Conservation (phyloP, 306 rosid species). For the Prunus campanulata region DNA sequence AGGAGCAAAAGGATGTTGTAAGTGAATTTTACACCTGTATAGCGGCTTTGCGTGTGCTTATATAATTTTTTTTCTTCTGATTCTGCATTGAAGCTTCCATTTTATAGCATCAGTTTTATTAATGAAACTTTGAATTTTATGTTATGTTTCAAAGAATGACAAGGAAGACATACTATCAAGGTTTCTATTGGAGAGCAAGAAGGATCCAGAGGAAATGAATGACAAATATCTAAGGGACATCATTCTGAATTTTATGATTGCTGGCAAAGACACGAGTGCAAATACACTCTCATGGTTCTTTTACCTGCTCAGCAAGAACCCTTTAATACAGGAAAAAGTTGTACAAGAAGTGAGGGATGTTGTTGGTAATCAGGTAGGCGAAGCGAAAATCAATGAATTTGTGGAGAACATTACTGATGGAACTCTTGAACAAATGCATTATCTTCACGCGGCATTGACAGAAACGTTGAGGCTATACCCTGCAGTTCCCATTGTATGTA, state of each 20-base stretch:
- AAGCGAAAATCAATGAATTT: conserved; percentile 39
- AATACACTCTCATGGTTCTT: conserved; percentile 77
- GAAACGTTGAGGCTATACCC: conserved; percentile 83
- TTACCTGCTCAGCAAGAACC: conserved; percentile 74
- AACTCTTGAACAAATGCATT: conserved; percentile 67
- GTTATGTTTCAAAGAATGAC: conserved; percentile 32
- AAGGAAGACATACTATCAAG: conserved; percentile 82
- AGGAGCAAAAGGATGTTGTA: conserved; percentile 36
- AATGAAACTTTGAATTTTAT: not conserved
- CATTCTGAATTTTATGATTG: conserved; percentile 66
- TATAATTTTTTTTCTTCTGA: too few species aligned
- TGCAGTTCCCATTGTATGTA: conserved; percentile 54
- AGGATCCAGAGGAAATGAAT: conserved; percentile 48
- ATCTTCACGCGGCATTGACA: conserved; percentile 75
- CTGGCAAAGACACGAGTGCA: conserved; percentile 78
- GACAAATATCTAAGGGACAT: conserved; percentile 65
- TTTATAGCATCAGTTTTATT: not conserved
- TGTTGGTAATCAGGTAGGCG: conserved; percentile 30
- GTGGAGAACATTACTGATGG: conserved; percentile 43
- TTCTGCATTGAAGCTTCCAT: too few species aligned
- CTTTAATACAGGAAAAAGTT: conserved; percentile 62
- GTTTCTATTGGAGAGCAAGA: conserved; percentile 65
- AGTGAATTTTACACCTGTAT: conserved; percentile 19
- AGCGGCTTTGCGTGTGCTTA: not conserved
- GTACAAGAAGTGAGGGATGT: conserved; percentile 58